phyloP scores from a whole-genome alignment of 805 yeast genomes.

The Metschnikowia sp. region DNA sequence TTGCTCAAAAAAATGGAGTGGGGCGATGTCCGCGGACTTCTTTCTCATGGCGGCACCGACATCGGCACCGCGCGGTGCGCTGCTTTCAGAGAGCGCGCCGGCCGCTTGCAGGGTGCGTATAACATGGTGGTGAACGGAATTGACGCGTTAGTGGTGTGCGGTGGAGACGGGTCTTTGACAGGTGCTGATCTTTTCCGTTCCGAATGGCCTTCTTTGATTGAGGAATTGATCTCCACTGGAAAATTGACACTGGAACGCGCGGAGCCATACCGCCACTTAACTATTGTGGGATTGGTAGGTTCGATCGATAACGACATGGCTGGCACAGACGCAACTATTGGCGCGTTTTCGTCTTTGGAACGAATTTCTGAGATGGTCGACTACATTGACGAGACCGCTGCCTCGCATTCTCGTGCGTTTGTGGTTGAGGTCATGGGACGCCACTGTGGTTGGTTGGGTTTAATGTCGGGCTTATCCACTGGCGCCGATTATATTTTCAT shows the following conservation, averaged over 20 bases:
- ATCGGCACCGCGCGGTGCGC: slow-evolving; percentile 95
- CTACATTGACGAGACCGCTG: slow-evolving; percentile 96
- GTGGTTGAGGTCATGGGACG: slow-evolving; percentile 99
- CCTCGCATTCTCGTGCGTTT: slow-evolving; percentile 95
- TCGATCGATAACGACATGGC: slow-evolving; percentile 99
- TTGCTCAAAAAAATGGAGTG: slow-evolving; percentile 74
- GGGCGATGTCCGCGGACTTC: slow-evolving; percentile 94
- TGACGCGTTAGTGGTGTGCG: slow-evolving; percentile 93
- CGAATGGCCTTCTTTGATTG: slow-evolving; percentile 89
- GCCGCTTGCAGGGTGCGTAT: slow-evolving; percentile 79
- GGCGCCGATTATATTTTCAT: slow-evolving; percentile 93
- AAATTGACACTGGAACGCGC: slow-evolving; percentile 57
- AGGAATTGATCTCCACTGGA: slow-evolving; percentile 60
- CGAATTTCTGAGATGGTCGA: slow-evolving; percentile 93
- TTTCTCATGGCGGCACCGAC: slow-evolving; percentile 88
- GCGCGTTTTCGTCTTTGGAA: slow-evolving; percentile 90
- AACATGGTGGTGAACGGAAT: slow-evolving; percentile 85
- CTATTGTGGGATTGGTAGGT: slow-evolving; percentile 92
- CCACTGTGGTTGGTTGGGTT: slow-evolving; percentile 98
- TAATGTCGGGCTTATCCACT: slow-evolving; percentile 96
- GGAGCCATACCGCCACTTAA: slow-evolving; percentile 64
- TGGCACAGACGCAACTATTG: slow-evolving; percentile 92
- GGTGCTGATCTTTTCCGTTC: slow-evolving; percentile 94
- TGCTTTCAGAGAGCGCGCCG: slow-evolving; percentile 81
- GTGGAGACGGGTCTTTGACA: slow-evolving; percentile 98